Conservation (phyloP, 78 protist species). For the Speleostelium caveatum region DNA sequence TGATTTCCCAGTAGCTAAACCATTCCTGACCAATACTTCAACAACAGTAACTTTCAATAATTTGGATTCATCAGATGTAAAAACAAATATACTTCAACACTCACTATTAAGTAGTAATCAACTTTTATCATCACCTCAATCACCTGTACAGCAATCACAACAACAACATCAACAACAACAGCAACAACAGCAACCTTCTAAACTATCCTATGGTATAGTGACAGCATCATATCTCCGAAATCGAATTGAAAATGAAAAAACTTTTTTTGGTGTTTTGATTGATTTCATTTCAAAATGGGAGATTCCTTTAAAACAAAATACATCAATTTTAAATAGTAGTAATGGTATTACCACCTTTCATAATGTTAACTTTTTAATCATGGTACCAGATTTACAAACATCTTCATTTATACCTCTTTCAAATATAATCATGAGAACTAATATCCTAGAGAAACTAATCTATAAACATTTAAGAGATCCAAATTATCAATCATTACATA, state of each 20-base stretch:
- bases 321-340: not conserved
- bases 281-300: slow-evolving; percentile 76
- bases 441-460: slow-evolving; percentile 32
- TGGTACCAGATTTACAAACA: slow-evolving; percentile 47
- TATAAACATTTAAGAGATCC: slow-evolving; percentile 27
- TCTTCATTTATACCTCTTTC: slow-evolving; percentile 40
- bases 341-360: not conserved
- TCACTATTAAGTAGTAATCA: not conserved
- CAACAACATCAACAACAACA: slow-evolving; percentile 16
- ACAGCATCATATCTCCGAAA: slow-evolving; percentile 34
- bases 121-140: not conserved
- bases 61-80: not conserved
- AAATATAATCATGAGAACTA: slow-evolving; percentile 43
- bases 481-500: not conserved
- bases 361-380: slow-evolving; percentile 24
- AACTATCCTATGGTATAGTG: slow-evolving; percentile 40
- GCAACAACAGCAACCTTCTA: not conserved
- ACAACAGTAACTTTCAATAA: not conserved
- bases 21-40: slow-evolving; percentile 1
- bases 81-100: slow-evolving; percentile 18
- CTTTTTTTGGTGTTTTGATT: slow-evolving; percentile 36
- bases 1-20: slow-evolving; percentile 51
- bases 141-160: slow-evolving; percentile 12
- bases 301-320: slow-evolving; percentile 39
- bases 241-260: slow-evolving; percentile 63